These are phyloP conservation scores for Penicillium argentinense DNA, from an alignment of 495 filamentous ascomycete genomes.

Conservation along the genomic window DNA sequence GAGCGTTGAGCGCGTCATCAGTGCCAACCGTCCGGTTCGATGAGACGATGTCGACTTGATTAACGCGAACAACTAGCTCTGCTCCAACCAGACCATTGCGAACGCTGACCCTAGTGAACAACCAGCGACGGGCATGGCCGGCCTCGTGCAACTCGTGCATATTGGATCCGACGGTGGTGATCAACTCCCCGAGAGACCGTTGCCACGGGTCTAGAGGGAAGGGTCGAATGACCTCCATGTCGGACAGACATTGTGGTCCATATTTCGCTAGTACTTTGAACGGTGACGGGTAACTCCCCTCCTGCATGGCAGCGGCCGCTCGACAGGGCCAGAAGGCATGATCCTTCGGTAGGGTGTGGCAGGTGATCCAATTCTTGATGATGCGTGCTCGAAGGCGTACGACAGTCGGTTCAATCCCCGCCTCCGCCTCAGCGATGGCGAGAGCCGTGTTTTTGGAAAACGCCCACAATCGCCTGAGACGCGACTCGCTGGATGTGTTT, in stretches of 20 bases:
- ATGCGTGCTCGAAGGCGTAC: neutral
- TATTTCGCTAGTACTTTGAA: no score
- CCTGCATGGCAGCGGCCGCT: neutral
- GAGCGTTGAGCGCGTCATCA: constrained; percentile 1
- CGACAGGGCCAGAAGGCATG: neutral
- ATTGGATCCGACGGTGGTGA: neutral
- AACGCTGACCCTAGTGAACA: constrained; percentile 1
- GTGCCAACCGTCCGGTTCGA: neutral
- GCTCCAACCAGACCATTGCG: neutral
- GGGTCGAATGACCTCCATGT: no score
- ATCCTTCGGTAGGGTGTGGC: neutral
- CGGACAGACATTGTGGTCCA: no score
- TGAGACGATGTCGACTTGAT: neutral
- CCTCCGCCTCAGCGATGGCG: no score
- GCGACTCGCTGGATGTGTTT: no score
- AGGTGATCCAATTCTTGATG: constrained; percentile 1
- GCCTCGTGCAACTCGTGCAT: neutral
- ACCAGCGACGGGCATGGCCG: neutral
- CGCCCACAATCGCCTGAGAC: no score
- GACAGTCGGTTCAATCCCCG: no score
- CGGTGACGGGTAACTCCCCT: neutral
- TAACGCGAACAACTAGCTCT: constrained; percentile 1
- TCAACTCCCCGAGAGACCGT: neutral
- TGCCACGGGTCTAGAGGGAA: no score
- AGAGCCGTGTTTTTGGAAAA: no score